Evolutionary conservation across 306 rosid species (phyloP), one percentile per base, ranked within the genome.

Genomic region (Quercus wislizeni): DNA sequence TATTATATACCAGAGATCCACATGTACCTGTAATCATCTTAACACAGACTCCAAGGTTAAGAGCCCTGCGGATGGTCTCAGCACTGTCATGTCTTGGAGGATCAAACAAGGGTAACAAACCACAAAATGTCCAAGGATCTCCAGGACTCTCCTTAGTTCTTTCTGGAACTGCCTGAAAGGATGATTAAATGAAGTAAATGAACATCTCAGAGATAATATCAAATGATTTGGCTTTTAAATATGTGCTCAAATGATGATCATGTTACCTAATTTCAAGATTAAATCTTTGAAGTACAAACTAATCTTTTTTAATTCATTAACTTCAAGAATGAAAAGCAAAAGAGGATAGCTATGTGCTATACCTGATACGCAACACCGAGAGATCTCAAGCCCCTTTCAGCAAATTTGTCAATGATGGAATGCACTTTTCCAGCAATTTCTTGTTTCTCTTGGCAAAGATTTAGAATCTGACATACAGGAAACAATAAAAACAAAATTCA

Each of bases 11-110:
- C 59, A 46, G 68, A 82, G 17, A 71, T 76, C 73, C 46, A 73
- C 35, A 56, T 54, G 71, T 86, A 92, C 97, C 97, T 79, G 97
- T 93, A 82, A 93, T 93, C 97, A 93, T 93, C 89, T 93, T 93
- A 76, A 93, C 97, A 65, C 89, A 80, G 35, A 93, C 97, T 78
- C 97, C 97, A 61, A 93, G 96, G 83, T 89, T 83, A 74, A 93
- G 97, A 7, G 97, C 97, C 83, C 94, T 91, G 1, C 88, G 91
- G 65, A 93, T 93, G 79, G 97, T 92, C 88, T 92, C 97, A 13
- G 96, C 97, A 78, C 97, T 93, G 63, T 93, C 97, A 75, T 91
- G 97, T 81, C 97, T 88, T 17, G 96, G 97, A 51, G 97, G 96
- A 85, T 93, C 97, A 85, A 93, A 93, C 87, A 93, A 88, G 80